Conservation (phyloP, 768 basidiomycete species). For the Kwoniella mangroviensis region DNA sequence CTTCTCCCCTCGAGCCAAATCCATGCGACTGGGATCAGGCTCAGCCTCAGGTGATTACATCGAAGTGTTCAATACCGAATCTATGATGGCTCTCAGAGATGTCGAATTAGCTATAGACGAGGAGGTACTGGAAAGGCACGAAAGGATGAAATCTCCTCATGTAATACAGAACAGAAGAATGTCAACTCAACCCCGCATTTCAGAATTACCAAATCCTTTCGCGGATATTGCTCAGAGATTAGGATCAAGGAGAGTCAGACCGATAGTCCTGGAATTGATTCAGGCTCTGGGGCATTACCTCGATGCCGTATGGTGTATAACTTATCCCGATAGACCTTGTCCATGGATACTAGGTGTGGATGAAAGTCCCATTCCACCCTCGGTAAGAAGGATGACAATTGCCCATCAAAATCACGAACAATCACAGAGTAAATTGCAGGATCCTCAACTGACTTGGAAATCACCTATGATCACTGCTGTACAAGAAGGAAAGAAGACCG, state of each 20-base stretch:
- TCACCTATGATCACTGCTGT: slow-evolving; percentile 43
- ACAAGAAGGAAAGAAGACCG: slow-evolving; percentile 31
- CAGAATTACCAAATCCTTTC: slow-evolving; percentile 43
- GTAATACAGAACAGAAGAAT: slow-evolving; percentile 12
- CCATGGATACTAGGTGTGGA: slow-evolving; percentile 35
- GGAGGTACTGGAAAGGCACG: slow-evolving; percentile 20
- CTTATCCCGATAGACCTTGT: slow-evolving; percentile 29
- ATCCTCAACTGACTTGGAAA: slow-evolving; percentile 20
- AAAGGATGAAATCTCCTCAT: slow-evolving; percentile 9
- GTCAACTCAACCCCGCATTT: slow-evolving; percentile 36
- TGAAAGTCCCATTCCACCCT: slow-evolving; percentile 15
- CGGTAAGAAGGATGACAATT: slow-evolving; percentile 13
- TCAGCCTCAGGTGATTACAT: not conserved
- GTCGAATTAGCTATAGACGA: slow-evolving; percentile 48
- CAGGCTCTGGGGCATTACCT: slow-evolving; percentile 49
- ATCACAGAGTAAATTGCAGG: not conserved
- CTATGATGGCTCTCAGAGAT: slow-evolving; percentile 40
- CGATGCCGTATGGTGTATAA: slow-evolving; percentile 40
- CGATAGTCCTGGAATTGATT: slow-evolving; percentile 46
- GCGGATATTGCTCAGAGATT: slow-evolving; percentile 35
- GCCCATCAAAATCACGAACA: not conserved
- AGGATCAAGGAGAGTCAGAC: slow-evolving; percentile 38
- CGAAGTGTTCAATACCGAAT: slow-evolving; percentile 42
- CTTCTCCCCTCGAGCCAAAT: slow-evolving; percentile 13
- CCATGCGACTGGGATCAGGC: slow-evolving; percentile 15